A percentile compares a stretch with the other conserved stretches of the same genome.
Conservation (phyloP, 2,329 filamentous ascomycete species). For the Sclerotinia trifoliorum region DNA sequence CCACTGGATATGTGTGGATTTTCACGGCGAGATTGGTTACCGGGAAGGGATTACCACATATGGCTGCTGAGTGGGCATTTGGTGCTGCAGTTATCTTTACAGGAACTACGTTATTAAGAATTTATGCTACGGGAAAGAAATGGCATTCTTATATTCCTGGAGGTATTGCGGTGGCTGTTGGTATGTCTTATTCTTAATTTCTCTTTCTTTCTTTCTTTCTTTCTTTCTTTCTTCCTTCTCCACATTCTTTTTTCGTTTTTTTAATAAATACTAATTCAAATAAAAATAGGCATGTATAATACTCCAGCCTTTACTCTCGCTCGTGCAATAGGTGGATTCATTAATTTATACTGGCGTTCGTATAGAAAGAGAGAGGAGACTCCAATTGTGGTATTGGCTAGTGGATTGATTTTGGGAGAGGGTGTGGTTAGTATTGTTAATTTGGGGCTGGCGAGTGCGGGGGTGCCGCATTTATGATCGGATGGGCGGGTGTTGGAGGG, state of each 20-base stretch:
- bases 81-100: constrained; percentile 75
- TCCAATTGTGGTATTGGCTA: constrained; percentile 83
- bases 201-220: constrained; percentile 9
- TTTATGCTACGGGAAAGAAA: constrained; percentile 49
- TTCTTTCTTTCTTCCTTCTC: neutral
- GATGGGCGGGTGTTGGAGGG: neutral
- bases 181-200: constrained; percentile 46
- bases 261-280: constrained; percentile 2
- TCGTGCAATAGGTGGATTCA: constrained; percentile 73
- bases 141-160: constrained; percentile 83
- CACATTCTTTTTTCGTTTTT: neutral
- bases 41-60: constrained; percentile 79
- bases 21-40: constrained; percentile 94
- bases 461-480: constrained; percentile 65
- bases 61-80: constrained; percentile 77
- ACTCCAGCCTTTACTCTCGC: constrained; percentile 94
- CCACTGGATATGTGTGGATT: constrained; percentile 95
- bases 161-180: constrained; percentile 93
- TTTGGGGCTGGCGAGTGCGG: constrained; percentile 72
- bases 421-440: constrained; percentile 92
- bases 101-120: constrained; percentile 66
- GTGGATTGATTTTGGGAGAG: constrained; percentile 87
- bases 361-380: constrained; percentile 59
- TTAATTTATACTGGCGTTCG: constrained; percentile 75
- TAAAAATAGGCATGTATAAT: constrained; percentile 83